Evolutionary conservation across 768 basidiomycete genomes (phyloP).

Genomic region (Mycena floridula): DNA sequence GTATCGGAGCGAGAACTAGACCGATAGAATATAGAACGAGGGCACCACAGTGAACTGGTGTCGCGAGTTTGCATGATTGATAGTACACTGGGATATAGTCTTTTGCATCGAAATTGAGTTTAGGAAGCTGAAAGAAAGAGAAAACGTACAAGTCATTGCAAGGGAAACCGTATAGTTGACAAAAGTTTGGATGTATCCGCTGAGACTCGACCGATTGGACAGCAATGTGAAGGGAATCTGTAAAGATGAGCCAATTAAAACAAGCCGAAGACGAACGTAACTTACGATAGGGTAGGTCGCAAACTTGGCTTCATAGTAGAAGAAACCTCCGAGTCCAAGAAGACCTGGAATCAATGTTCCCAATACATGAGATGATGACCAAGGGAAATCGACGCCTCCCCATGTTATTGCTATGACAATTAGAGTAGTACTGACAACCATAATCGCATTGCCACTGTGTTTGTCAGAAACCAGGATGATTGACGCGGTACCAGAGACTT

Average conservation of each 20-base stretch:
- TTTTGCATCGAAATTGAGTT: background rate
- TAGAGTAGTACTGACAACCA: background rate
- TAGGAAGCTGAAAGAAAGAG: background rate
- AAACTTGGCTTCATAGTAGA: conserved; percentile 1
- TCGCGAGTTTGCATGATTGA: conserved; percentile 27
- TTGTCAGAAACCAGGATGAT: conserved; percentile 1
- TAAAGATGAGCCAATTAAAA: background rate
- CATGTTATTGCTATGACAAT: too few species aligned
- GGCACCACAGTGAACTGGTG: conserved; percentile 17
- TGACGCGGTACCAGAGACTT: background rate
- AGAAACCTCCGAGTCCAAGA: background rate
- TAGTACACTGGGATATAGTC: conserved; percentile 3
- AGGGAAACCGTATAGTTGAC: background rate
- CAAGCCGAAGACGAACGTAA: background rate
- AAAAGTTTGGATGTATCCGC: background rate
- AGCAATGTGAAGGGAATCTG: background rate
- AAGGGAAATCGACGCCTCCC: conserved; percentile 5
- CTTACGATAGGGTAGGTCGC: background rate
- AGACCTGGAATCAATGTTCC: background rate
- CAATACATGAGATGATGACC: conserved; percentile 2
- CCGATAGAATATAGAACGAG: conserved; percentile 29
- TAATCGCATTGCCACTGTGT: background rate
- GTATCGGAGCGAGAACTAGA: conserved; percentile 12
- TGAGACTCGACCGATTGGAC: background rate
- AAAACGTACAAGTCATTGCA: background rate